Evolutionary conservation across 495 filamentous ascomycete genomes (phyloP).

Genomic region (Daldinia childiae): DNA sequence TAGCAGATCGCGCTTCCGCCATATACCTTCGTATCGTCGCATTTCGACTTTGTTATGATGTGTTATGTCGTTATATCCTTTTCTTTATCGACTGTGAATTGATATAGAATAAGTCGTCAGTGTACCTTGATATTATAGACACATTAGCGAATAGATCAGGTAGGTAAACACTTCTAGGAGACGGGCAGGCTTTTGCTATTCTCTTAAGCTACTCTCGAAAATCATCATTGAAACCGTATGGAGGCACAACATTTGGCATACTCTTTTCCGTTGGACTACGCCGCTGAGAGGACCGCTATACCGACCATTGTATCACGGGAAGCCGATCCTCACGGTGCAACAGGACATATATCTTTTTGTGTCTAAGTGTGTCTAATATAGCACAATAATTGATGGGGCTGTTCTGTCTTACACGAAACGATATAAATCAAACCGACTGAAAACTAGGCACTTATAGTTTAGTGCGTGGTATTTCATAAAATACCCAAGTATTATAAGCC

Average conservation of each 20-base stretch:
- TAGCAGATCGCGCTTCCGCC: slow-evolving; percentile 23
- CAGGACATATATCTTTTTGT: too few relatives aligned
- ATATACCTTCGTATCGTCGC: slow-evolving; percentile 9
- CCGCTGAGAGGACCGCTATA: background rate
- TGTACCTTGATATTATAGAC: background rate
- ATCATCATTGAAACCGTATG: background rate
- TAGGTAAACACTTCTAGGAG: background rate
- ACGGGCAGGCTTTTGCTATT: background rate
- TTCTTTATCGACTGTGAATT: background rate
- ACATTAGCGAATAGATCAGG: background rate
- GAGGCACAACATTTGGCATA: background rate
- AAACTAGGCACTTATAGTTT: too few relatives aligned
- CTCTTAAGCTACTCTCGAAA: background rate
- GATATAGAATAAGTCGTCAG: background rate
- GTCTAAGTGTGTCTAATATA: too few relatives aligned
- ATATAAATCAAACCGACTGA: too few relatives aligned
- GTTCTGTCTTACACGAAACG: too few relatives aligned
- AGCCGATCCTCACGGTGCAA: background rate
- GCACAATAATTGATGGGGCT: too few relatives aligned
- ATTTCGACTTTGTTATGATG: background rate
- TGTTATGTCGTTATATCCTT: background rate
- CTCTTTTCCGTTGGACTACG: background rate
- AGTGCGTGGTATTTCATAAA: too few relatives aligned
- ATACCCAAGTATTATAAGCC: too few relatives aligned
- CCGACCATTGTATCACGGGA: background rate